Evolutionary conservation across 305 asterid species (phyloP).

Genomic region (Ajuga reptans): DNA sequence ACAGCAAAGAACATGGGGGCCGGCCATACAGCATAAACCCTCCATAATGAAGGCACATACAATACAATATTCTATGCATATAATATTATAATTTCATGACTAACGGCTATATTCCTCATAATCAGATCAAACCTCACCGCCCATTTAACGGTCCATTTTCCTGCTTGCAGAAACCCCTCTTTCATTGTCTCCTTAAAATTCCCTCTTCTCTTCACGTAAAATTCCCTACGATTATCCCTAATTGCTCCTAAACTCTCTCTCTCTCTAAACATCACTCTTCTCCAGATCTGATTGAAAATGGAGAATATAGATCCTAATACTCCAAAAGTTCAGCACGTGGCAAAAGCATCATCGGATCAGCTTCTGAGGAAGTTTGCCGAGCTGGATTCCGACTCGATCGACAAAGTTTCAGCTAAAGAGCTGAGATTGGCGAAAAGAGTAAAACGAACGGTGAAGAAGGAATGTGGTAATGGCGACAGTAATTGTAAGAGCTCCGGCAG

Average conservation of each 20-base stretch:
- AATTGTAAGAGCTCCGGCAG: slow-evolving; percentile 6
- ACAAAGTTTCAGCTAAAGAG: slow-evolving; percentile 31
- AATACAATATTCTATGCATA: background rate
- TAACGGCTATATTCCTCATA: slow-evolving; percentile 49
- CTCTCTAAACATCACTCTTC: background rate
- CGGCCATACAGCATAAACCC: background rate
- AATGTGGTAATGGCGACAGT: background rate
- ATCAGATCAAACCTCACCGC: slow-evolving; percentile 23
- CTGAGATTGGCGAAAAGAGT: slow-evolving; percentile 45
- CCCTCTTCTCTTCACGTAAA: slow-evolving; percentile 9
- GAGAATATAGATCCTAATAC: slow-evolving; percentile 32
- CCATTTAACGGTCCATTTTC: slow-evolving; percentile 43
- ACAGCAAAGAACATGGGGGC: slow-evolving; percentile 18
- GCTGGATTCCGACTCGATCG: slow-evolving; percentile 42
- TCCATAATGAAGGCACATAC: background rate
- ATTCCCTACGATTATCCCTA: background rate
- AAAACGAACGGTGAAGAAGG: slow-evolving; percentile 25
- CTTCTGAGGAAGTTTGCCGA: slow-evolving; percentile 77
- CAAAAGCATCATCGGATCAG: slow-evolving; percentile 70
- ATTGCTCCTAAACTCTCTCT: background rate
- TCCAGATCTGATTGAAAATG: slow-evolving; percentile 10
- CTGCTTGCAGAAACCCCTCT: background rate
- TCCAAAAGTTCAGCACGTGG: slow-evolving; percentile 58
- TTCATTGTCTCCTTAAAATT: background rate
- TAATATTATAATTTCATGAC: background rate